Percentiles rank a stretch among this genome's conserved stretches.
These are phyloP conservation scores for Priceomyces haplophilus DNA, from an alignment of 805 yeast genomes.

Conservation along the genomic window DNA sequence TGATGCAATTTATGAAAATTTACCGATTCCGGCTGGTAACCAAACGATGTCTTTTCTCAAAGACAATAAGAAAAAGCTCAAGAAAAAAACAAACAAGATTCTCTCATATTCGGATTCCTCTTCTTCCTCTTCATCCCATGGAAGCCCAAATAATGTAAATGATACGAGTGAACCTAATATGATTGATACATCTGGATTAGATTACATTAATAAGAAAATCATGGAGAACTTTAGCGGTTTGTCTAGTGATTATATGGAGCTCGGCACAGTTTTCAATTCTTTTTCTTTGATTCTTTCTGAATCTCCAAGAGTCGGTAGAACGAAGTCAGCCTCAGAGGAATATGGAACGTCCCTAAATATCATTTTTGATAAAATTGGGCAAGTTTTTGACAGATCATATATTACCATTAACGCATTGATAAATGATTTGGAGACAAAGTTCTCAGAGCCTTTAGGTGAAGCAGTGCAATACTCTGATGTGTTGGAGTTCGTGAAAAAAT, in stretches of 20 bases:
- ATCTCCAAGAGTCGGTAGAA: slow-evolving; percentile 20
- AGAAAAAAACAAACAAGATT: slow-evolving; percentile 20
- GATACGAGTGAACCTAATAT: background rate
- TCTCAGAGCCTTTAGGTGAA: slow-evolving; percentile 67
- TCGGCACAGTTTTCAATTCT: slow-evolving; percentile 59
- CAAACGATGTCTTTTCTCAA: slow-evolving; percentile 33
- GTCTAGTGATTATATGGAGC: slow-evolving; percentile 64
- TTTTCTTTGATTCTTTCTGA: slow-evolving; percentile 50
- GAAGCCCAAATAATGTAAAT: background rate
- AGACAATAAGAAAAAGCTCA: slow-evolving; percentile 24
- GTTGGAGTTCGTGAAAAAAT: slow-evolving; percentile 56
- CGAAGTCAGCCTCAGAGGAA: slow-evolving; percentile 16
- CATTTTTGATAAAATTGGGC: slow-evolving; percentile 75
- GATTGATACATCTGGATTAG: slow-evolving; percentile 44
- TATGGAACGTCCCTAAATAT: slow-evolving; percentile 30
- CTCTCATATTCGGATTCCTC: slow-evolving; percentile 3
- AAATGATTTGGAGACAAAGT: slow-evolving; percentile 52
- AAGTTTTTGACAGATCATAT: slow-evolving; percentile 71
- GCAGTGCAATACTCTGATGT: slow-evolving; percentile 64
- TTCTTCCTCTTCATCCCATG: background rate
- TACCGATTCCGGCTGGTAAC: slow-evolving; percentile 32
- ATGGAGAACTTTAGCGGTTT: slow-evolving; percentile 55
- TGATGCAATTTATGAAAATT: slow-evolving; percentile 28
- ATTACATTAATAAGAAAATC: slow-evolving; percentile 54
- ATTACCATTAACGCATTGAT: slow-evolving; percentile 52